Conservation (phyloP, 2,329 filamentous ascomycete genomes). For the Stemphylium vesicarium region DNA sequence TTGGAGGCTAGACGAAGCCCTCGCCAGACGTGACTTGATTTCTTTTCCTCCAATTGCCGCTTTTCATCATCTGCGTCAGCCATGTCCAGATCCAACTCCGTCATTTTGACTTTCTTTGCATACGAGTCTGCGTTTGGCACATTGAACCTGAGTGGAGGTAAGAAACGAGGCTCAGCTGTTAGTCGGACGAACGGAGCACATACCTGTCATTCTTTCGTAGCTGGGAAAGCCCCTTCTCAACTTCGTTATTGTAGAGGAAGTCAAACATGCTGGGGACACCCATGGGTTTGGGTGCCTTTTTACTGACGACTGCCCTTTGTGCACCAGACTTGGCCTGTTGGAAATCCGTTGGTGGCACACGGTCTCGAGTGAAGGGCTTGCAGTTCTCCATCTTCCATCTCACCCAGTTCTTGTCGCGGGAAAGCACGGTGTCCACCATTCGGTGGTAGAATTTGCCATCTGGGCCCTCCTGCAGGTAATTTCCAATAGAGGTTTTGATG, state of each 20-base stretch:
- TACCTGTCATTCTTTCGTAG: constrained; percentile 68
- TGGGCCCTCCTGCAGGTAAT: constrained; percentile 78
- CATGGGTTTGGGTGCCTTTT: constrained; percentile 65
- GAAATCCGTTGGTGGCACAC: constrained; percentile 73
- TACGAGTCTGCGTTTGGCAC: constrained; percentile 75
- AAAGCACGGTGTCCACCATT: constrained; percentile 95
- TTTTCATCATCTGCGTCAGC: constrained; percentile 69
- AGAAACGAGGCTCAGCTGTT: constrained; percentile 24
- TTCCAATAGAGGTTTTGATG: constrained; percentile 79
- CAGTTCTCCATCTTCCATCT: constrained; percentile 97
- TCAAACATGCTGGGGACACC: constrained; percentile 48
- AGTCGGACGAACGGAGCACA: constrained; percentile 38
- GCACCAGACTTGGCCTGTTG: constrained; percentile 71
- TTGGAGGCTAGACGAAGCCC: constrained; percentile 80
- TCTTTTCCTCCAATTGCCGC: constrained; percentile 68
- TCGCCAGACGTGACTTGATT: constrained; percentile 89
- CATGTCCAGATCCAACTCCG: constrained; percentile 87
- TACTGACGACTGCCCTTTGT: constrained; percentile 71
- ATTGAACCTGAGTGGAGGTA: constrained; percentile 61
- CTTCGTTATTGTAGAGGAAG: constrained; percentile 75
- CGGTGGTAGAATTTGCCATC: constrained; percentile 94
- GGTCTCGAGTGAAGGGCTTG: constrained; percentile 78
- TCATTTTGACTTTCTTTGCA: constrained; percentile 74
- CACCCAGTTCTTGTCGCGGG: constrained; percentile 97
- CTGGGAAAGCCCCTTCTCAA: constrained; percentile 68